Evolutionary conservation across 768 basidiomycete genomes (phyloP).

Genomic region (Candolleomyces efflorescens): DNA sequence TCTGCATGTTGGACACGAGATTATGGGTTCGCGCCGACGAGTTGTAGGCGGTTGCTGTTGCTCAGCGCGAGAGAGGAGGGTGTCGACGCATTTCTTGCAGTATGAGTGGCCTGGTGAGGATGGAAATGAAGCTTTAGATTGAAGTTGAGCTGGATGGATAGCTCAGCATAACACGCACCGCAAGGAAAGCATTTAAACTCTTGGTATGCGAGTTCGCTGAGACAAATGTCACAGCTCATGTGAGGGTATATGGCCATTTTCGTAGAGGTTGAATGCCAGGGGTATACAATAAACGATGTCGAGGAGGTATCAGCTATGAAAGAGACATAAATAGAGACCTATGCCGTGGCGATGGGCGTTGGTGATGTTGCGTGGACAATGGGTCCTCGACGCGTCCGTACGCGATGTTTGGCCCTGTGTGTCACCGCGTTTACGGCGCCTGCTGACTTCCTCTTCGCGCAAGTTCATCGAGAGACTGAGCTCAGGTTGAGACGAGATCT

Average conservation of each 20-base stretch:
- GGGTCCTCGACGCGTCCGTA: not conserved
- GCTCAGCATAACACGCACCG: not conserved
- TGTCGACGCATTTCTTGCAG: slow-evolving; percentile 29
- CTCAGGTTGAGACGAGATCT: too few relatives aligned
- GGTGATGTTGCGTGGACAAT: not conserved
- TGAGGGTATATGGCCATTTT: not conserved
- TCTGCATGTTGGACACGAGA: too few relatives aligned
- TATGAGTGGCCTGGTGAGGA: not conserved
- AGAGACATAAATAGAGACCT: not conserved
- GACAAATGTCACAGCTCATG: not conserved
- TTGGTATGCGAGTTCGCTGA: not conserved
- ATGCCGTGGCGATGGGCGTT: not conserved
- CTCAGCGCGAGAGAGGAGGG: not conserved
- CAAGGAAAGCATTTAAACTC: not conserved
- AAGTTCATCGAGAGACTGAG: too few relatives aligned
- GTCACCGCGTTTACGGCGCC: not conserved
- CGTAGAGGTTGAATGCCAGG: not conserved
- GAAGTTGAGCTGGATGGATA: not conserved
- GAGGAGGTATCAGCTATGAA: not conserved
- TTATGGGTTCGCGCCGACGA: slow-evolving; percentile 6
- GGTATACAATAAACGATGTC: not conserved
- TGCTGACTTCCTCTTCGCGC: too few relatives aligned
- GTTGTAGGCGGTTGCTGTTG: slow-evolving; percentile 17
- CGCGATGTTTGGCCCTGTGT: slow-evolving; percentile 5
- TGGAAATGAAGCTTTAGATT: not conserved